A percentile compares a stretch with the other conserved stretches of the same genome.
phyloP scores from a whole-genome alignment of 106 monocot genomes.

The Apostasia shenzhenica region DNA sequence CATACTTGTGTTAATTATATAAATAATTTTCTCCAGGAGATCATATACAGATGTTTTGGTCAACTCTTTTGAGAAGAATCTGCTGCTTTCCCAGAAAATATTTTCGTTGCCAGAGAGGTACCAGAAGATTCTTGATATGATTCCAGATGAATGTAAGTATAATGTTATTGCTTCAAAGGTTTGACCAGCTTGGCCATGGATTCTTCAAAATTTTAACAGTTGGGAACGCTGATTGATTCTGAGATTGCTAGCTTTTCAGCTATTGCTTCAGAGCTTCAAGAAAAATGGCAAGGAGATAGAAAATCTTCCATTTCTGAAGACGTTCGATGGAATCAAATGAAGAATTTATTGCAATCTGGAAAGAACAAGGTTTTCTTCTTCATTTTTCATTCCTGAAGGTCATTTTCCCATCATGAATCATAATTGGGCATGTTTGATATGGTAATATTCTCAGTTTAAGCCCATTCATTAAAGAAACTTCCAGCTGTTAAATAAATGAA shows the following conservation, averaged over 20 bases:
- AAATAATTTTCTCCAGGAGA: conserved; percentile 41
- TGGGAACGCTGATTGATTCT: not conserved
- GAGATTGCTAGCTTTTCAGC: conserved; percentile 34
- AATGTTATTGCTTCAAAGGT: not conserved
- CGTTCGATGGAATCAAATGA: conserved; percentile 86
- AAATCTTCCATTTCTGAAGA: conserved; percentile 54
- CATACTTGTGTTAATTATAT: too few species aligned
- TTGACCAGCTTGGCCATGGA: not conserved
- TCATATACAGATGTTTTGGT: conserved; percentile 72
- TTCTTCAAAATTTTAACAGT: not conserved
- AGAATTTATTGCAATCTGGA: conserved; percentile 69
- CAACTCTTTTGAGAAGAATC: conserved; percentile 61
- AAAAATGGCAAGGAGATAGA: conserved; percentile 78
- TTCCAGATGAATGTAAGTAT: conserved; percentile 84
- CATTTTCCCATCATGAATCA: too few species aligned
- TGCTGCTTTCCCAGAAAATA: conserved; percentile 55
- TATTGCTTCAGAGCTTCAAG: conserved; percentile 55
- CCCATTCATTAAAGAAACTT: too few species aligned
- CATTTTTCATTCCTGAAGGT: not conserved
- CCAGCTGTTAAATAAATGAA: too few species aligned
- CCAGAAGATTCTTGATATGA: conserved; percentile 74
- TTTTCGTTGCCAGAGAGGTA: conserved; percentile 63
- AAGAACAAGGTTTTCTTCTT: conserved; percentile 66
- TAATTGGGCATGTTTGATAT: too few species aligned
- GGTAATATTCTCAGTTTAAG: too few species aligned